Evolutionary conservation across 1,139 yeast genomes (phyloP), one percentile per base, ranked within the genome.

Genomic region (Geotrichum restrictum): DNA sequence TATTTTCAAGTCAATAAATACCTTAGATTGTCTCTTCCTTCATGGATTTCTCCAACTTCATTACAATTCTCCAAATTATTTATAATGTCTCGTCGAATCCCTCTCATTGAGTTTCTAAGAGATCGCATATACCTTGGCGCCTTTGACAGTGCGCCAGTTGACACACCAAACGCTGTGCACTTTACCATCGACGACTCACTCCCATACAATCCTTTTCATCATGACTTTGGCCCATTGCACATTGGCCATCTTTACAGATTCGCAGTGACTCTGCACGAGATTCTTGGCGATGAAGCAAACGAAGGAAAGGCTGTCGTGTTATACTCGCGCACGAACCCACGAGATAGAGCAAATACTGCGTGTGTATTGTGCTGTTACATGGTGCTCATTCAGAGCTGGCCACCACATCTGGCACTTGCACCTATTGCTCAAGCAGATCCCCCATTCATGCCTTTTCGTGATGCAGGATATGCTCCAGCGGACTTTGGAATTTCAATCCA

Each of bases 361-460:
- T 89, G 98, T 69, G 75, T 93, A 58, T 74, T 93, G 53, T 88
- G 96, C 60, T 88, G 98, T 64, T 93, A 93, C 69, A 89, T 93
- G 98, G 83, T 93, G 0, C 73, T 93, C 56, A 91, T 93, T 16
- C 98, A 93, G 68, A 85, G 91, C 18, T 93, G 98, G 98, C 89
- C 97, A 0, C 98, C 98, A 0, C 98, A 93, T 69, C 93, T 93
- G 68, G 98, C 93, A 0, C 74, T 93, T 59, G 97, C 95, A 58
- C 98, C 98, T 0, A 80, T 93, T 52, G 82, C 95, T 2, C 98
- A 93, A 67, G 82, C 85, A 3, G 93, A 86, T 48, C 97, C 96
- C 1, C 97, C 98, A 2, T 84, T 91, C 62, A 91, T 86, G 83
- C 85, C 93, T 1, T 93, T 91, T 69, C 77, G 98, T 67, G 98